These are phyloP conservation scores for Fistulifera pelliculosa DNA, from an alignment of 108 stramenopile species.

Conservation along the genomic window DNA sequence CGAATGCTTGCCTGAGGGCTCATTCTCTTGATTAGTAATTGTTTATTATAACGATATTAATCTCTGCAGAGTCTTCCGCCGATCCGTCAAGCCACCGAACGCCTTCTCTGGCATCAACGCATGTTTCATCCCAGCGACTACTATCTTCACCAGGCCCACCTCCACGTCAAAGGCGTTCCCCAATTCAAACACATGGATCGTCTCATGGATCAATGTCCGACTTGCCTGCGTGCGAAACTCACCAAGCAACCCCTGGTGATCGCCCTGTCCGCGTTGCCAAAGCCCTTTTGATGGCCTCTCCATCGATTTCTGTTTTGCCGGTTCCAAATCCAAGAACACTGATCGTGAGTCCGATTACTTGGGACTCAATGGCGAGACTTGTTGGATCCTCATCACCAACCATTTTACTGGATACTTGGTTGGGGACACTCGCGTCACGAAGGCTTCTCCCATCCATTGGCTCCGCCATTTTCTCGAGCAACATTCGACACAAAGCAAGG, in stretches of 20 bases:
- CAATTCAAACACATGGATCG: no score
- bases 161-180: conserved; percentile 13
- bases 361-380: conserved; percentile 17
- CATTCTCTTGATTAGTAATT: no score
- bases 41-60: no score
- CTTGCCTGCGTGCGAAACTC: conserved; percentile 17
- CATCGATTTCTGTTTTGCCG: conserved; percentile 1
- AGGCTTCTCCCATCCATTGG: conserved; percentile 10
- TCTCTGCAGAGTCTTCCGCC: no score
- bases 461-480: conserved; percentile 1
- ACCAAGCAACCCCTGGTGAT: conserved; percentile 15
- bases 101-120: conserved; percentile 23
- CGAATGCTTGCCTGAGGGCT: no score
- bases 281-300: conserved; percentile 11
- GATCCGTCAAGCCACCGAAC: no score
- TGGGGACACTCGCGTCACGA: conserved; percentile 8
- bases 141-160: conserved; percentile 14
- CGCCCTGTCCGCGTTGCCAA: neutral
- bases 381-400: conserved; percentile 12
- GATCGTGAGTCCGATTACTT: conserved; percentile 6
- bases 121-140: conserved; percentile 11
- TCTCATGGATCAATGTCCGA: conserved; percentile 16
- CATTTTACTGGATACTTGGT: conserved; percentile 11
- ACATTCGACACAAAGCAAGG: neutral
- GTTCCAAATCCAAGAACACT: neutral